Conservation (phyloP, 768 basidiomycete genomes). For the Hemileccinum rubropunctum region DNA sequence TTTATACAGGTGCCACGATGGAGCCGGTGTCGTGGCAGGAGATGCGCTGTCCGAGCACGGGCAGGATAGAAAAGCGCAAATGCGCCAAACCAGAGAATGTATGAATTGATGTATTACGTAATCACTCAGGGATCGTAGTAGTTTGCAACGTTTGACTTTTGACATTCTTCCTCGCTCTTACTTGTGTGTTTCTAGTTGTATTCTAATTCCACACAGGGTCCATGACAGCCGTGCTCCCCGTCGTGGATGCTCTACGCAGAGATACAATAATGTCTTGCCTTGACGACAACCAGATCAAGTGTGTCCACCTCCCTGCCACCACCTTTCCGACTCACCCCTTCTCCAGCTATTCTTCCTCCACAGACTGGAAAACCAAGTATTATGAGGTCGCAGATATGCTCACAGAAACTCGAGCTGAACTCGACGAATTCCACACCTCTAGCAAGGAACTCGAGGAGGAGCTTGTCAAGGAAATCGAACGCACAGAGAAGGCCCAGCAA, state of each 20-base stretch:
- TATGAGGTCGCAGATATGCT: slow-evolving; percentile 84
- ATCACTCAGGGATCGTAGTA: slow-evolving; percentile 9
- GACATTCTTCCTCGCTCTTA: slow-evolving; percentile 2
- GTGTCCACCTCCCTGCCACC: slow-evolving; percentile 20
- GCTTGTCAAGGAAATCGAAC: slow-evolving; percentile 84
- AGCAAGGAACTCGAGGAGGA: slow-evolving; percentile 93
- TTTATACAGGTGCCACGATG: slow-evolving; percentile 65
- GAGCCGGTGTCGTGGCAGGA: slow-evolving; percentile 88
- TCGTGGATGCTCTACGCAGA: slow-evolving; percentile 56
- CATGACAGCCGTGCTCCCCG: slow-evolving; percentile 67
- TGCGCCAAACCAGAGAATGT: slow-evolving; percentile 73
- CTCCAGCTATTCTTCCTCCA: slow-evolving; percentile 52
- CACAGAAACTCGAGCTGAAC: slow-evolving; percentile 77
- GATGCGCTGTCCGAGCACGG: slow-evolving; percentile 85
- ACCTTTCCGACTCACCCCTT: slow-evolving; percentile 15
- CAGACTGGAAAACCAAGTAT: slow-evolving; percentile 79
- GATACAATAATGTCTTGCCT: slow-evolving; percentile 55
- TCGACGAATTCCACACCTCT: slow-evolving; percentile 83
- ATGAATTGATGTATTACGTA: slow-evolving; percentile 39
- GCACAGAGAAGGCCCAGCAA: slow-evolving; percentile 81
- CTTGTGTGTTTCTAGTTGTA: slow-evolving; percentile 24
- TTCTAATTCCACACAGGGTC: slow-evolving; percentile 8
- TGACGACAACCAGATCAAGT: slow-evolving; percentile 68
- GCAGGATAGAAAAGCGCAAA: slow-evolving; percentile 76
- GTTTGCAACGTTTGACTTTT: slow-evolving; percentile 16